A percentile compares a stretch with the other conserved stretches of the same genome.
These are phyloP conservation scores for Sisymbrium irio DNA, from an alignment of 345 rosid genomes.

Conservation along the genomic window DNA sequence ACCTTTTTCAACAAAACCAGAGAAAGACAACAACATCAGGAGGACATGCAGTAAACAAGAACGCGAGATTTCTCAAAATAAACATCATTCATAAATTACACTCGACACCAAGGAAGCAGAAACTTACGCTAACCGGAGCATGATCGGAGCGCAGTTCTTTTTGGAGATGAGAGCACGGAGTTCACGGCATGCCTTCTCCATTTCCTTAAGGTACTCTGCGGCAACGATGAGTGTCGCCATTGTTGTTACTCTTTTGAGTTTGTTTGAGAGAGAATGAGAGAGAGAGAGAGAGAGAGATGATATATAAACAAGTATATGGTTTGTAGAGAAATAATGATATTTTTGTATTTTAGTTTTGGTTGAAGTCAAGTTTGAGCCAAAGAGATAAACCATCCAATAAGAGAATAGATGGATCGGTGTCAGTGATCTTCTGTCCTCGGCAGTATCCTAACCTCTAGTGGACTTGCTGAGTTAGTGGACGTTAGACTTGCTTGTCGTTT, in stretches of 20 bases:
- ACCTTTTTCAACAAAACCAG: constrained; percentile 39
- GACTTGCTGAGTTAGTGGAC: neutral
- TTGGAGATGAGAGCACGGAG: constrained; percentile 74
- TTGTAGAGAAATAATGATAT: neutral
- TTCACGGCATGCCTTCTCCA: constrained; percentile 80
- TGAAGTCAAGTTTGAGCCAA: constrained; percentile 31
- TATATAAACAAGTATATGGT: neutral
- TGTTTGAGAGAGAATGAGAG: no score
- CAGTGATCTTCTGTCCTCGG: constrained; percentile 14
- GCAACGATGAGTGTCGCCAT: constrained; percentile 69
- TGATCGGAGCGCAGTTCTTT: constrained; percentile 87
- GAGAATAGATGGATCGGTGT: constrained; percentile 19
- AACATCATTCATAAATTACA: neutral
- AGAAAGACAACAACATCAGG: neutral
- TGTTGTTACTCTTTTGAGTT: constrained; percentile 13
- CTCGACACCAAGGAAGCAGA: neutral
- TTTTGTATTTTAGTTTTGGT: neutral
- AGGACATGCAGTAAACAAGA: neutral
- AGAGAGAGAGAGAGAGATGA: neutral
- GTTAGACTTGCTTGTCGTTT: neutral
- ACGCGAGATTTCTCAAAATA: neutral
- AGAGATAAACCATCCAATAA: constrained; percentile 24
- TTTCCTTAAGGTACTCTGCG: constrained; percentile 68
- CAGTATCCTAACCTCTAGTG: neutral
- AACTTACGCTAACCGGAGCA: constrained; percentile 86